Conservation (phyloP, 345 rosid genomes). For the Triadica sebifera region DNA sequence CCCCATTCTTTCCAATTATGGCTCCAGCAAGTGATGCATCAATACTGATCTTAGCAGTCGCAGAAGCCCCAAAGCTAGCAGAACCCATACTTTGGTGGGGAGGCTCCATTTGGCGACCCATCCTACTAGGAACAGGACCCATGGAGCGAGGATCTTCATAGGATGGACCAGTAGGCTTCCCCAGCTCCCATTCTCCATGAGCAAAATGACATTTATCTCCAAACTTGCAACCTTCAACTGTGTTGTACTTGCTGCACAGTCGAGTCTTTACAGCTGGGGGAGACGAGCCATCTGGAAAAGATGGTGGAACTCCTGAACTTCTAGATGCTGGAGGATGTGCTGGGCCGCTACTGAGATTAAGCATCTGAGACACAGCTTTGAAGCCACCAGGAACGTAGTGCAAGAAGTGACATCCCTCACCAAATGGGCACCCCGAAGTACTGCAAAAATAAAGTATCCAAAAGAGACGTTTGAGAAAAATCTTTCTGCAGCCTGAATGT, state of each 20-base stretch:
- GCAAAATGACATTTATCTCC: slow-evolving; percentile 83
- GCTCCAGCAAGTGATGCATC: slow-evolving; percentile 96
- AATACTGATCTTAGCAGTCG: slow-evolving; percentile 90
- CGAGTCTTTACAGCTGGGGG: slow-evolving; percentile 58
- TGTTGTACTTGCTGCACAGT: slow-evolving; percentile 62
- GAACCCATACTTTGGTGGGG: slow-evolving; percentile 45
- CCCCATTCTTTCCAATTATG: slow-evolving; percentile 91
- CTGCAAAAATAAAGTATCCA: slow-evolving; percentile 39
- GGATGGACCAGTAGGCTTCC: slow-evolving; percentile 50
- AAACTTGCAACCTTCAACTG: slow-evolving; percentile 84
- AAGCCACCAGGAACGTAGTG: slow-evolving; percentile 96
- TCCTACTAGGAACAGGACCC: slow-evolving; percentile 42
- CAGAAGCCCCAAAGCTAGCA: slow-evolving; percentile 85
- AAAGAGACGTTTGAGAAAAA: background rate
- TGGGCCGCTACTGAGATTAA: slow-evolving; percentile 49
- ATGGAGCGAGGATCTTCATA: slow-evolving; percentile 58
- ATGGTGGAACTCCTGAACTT: slow-evolving; percentile 49
- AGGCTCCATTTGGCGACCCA: slow-evolving; percentile 51
- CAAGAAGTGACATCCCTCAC: slow-evolving; percentile 95
- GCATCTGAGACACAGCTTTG: slow-evolving; percentile 79
- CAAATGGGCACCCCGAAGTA: slow-evolving; percentile 95
- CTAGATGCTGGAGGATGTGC: slow-evolving; percentile 57
- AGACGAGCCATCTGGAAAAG: slow-evolving; percentile 58
- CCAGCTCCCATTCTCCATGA: slow-evolving; percentile 87
- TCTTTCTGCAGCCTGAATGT: too few species aligned